Evolutionary conservation across 2,329 filamentous ascomycete genomes (phyloP).

Genomic region (Penicillium decumbens): DNA sequence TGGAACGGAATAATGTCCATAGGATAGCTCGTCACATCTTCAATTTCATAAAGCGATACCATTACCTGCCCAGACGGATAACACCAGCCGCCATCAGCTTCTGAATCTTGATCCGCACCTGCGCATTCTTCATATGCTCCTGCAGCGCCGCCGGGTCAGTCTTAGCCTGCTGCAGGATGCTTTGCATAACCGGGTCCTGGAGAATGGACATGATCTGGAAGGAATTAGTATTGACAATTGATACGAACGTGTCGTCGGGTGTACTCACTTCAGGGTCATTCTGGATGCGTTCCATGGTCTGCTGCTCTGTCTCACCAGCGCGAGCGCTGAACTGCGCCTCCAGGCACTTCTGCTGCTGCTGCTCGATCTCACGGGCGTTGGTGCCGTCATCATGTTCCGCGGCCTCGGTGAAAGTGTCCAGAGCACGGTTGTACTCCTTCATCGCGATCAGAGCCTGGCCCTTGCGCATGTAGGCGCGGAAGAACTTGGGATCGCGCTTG

Average conservation of each 20-base stretch:
- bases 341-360: constrained; percentile 89
- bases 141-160: constrained; percentile 84
- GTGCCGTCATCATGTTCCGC: constrained; percentile 71
- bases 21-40: constrained; percentile 22
- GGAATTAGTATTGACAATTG: constrained; percentile 25
- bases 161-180: constrained; percentile 94
- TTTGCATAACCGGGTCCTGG: constrained; percentile 96
- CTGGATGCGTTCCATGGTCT: constrained; percentile 87
- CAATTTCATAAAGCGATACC: constrained; percentile 13
- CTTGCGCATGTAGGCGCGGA: constrained; percentile 94
- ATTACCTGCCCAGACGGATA: constrained; percentile 66
- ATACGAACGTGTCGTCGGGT: background rate
- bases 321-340: constrained; percentile 83
- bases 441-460: constrained; percentile 93
- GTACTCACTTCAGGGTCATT: constrained; percentile 77
- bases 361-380: constrained; percentile 85
- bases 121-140: constrained; percentile 94
- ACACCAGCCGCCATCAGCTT: constrained; percentile 91
- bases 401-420: constrained; percentile 84
- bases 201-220: constrained; percentile 77
- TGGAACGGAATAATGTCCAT: constrained; percentile 10
- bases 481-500: constrained; percentile 85
- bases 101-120: constrained; percentile 81
- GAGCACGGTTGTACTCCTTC: constrained; percentile 94
- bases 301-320: constrained; percentile 91